A percentile compares a stretch with the other conserved stretches of the same genome.
phyloP scores from a whole-genome alignment of 164 flowering plant genomes.

The Santalum album region DNA sequence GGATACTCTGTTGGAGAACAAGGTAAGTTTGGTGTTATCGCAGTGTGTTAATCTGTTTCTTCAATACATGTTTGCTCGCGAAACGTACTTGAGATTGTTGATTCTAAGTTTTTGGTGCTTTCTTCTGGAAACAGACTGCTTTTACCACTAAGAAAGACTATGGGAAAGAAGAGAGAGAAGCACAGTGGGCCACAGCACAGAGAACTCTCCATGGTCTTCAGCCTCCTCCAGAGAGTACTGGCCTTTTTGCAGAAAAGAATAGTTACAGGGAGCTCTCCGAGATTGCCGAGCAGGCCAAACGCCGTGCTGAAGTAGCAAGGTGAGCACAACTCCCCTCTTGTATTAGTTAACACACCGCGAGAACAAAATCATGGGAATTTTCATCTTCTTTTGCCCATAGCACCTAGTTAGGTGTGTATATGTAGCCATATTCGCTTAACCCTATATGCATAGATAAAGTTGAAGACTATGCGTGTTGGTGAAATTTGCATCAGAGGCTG shows the following conservation, averaged over 20 bases:
- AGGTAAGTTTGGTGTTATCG: too few species aligned
- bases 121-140: conserved; percentile 29
- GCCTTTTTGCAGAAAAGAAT: conserved; percentile 30
- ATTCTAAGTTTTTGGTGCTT: not conserved
- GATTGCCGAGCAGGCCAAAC: conserved; percentile 52
- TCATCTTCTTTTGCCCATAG: too few species aligned
- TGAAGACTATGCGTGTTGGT: too few species aligned
- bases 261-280: conserved; percentile 50
- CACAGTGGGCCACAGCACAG: conserved; percentile 52
- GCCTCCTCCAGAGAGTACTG: conserved; percentile 28
- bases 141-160: conserved; percentile 49
- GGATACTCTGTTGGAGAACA: conserved; percentile 42
- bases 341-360: too few species aligned
- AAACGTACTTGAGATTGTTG: too few species aligned
- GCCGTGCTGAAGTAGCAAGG: conserved; percentile 52
- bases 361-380: too few species aligned
- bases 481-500: too few species aligned
- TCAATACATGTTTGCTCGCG: too few species aligned
- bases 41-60: too few species aligned
- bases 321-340: conserved; percentile 1
- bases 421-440: too few species aligned
- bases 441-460: too few species aligned
- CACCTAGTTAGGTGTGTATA: too few species aligned
- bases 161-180: conserved; percentile 48
- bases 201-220: conserved; percentile 47